Evolutionary conservation across 2,329 filamentous ascomycete species (phyloP), one percentile per base, ranked within the genome.

Genomic region (Botrytis aclada): DNA sequence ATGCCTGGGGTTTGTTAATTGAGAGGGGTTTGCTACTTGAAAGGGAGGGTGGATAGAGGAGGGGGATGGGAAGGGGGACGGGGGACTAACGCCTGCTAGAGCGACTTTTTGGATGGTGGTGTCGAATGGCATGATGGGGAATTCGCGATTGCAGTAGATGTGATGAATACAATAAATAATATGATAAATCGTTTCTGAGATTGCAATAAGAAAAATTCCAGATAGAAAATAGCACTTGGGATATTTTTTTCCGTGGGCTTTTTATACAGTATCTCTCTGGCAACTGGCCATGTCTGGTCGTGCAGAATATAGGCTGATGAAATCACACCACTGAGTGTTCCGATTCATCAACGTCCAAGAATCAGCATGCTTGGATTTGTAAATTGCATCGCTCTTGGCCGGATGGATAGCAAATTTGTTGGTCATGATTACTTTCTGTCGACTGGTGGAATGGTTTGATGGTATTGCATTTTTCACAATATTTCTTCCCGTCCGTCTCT

Each of bases 41-140:
- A n/a, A n/a, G n/a, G n/a, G n/a, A n/a, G n/a, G n/a, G n/a, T n/a
- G n/a, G n/a, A n/a, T 7, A n/a, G 8, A 12, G 20, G 32, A 20
- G 67, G 54, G 41, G 4, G 29, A 25, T 20, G 66, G n/a, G 37
- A 10, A 34, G 7, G 6, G 7, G n/a, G 10, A 45, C 2, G 67
- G 22, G 51, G 25, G 12, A 74, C 77, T 73, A 70, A 78, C 75
- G 45, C 77, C 77, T 37, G 74, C 76, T 56, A 78, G 25, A 16
- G 74, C 75, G 34, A 78, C 72, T 69, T 75, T 78, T 71, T 75
- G 75, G 75, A 76, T 67, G 45, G 39, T 72, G n/a, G 73, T 74
- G 64, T 76, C 75, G 69, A 74, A 75, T 29, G 74, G 73, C 75
- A 78, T 77, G 54, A 54, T 74, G 58, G 0, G n/a, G 34, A 29